Base-by-base conservation (phyloP, 208 protist genomes). In the Vickermania spadyakhi region DNA sequence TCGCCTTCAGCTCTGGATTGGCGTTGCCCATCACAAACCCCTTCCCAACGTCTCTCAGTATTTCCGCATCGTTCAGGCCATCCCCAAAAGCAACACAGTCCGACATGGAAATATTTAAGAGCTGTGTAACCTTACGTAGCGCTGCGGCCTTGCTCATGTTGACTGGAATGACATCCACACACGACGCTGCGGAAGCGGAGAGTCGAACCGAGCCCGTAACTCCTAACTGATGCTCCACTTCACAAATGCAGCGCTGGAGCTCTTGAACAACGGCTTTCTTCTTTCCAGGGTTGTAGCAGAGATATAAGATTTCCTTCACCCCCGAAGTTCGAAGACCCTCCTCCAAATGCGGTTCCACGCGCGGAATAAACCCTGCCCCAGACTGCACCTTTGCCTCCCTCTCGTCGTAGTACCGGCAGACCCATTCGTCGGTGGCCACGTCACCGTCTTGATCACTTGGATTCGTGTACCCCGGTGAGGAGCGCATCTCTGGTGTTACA, bases 21-120 rank as follows among this genome's bases (percentile, higher is more conserved):
- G 64, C 80, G 58, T 91, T 91, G 14, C 42, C 67, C 84, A 91
- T 91, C 18, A 91, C 64, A 54, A 62, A 88, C 1, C 75, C 84
- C 52, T 86, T 91, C 2, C 77, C 78, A 0, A 79, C 80, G 0
- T 49, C 65, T 13, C 54, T 36, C 14, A 91, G 69, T 66, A 91
- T 78, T 56, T 85, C 74, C 36, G 63, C 62, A 51, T 91, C 84
- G 58, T 88, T 91, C 58, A 88, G 42, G 18, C 78, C 74, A 52
- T 91, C 76, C 21, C 84, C 84, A 67, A 91, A 86, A 5, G 78
- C 76, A 62, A 91, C 76, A 58, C 68, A 80, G 59, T 91, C 81
- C 1, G 56, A 23, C 59, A 75, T 67, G n/a, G 52, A 73, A 45
- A 86, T 50, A 25, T 72, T 58, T 4, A 88, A 62, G 50, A 82